Conservation (phyloP, 352 stramenopile genomes). For the Phytophthora sojae region DNA sequence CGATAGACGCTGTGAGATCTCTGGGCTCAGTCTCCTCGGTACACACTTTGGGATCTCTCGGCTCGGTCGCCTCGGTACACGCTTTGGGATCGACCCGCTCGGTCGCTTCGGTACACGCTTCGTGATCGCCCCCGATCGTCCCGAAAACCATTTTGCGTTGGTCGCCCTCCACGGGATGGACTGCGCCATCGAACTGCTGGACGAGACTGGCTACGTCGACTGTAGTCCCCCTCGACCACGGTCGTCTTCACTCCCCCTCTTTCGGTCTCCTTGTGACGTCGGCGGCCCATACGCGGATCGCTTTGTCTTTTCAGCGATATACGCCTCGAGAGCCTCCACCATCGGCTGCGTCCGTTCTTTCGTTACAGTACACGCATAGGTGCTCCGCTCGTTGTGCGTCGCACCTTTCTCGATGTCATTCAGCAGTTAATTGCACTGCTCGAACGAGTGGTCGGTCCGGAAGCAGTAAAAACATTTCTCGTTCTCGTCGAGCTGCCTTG, state of each 20-base stretch:
- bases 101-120: background rate
- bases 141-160: background rate
- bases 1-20: background rate
- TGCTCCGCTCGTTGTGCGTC: background rate
- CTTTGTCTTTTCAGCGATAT: background rate
- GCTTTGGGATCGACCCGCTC: background rate
- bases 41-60: background rate
- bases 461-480: background rate
- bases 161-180: background rate
- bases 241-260: background rate
- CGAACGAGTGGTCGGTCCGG: background rate
- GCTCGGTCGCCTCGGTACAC: background rate
- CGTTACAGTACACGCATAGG: background rate
- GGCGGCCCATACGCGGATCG: background rate
- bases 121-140: background rate
- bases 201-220: background rate
- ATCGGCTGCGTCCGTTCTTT: conserved; percentile 1
- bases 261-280: background rate
- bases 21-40: too few species aligned
- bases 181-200: background rate
- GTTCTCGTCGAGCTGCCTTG: background rate
- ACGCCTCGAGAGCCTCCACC: conserved; percentile 17
- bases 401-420: background rate
- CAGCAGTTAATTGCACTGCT: background rate
- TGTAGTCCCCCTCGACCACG: background rate